A percentile compares a stretch with the other conserved stretches of the same genome.
These are phyloP conservation scores for Delphinella strobiligena DNA, from an alignment of 2,329 filamentous ascomycete species.

Conservation along the genomic window DNA sequence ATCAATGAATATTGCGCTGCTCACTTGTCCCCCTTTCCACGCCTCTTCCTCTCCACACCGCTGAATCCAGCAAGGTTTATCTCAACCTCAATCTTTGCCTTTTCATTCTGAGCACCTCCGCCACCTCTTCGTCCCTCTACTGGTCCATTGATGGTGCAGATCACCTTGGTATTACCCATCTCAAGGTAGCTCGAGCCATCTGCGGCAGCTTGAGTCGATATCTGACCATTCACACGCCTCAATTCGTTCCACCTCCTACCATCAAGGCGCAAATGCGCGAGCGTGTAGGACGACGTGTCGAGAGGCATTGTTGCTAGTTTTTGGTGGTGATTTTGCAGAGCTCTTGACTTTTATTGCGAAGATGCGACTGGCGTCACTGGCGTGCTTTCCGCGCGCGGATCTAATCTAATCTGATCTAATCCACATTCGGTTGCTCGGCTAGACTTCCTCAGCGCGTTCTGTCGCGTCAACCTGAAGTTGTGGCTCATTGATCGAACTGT, in stretches of 20 bases:
- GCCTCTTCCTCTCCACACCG: conserved; percentile 70
- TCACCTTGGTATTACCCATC: conserved; percentile 94
- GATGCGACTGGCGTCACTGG: background rate
- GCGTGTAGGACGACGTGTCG: conserved; percentile 81
- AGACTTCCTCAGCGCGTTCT: too few species aligned
- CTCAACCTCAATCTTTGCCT: conserved; percentile 64
- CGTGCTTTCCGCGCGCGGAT: background rate
- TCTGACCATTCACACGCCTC: conserved; percentile 74
- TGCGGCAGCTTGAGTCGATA: conserved; percentile 82
- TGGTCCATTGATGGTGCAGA: conserved; percentile 83
- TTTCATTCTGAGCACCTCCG: conserved; percentile 34
- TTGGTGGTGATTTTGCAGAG: background rate
- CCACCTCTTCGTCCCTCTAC: conserved; percentile 49
- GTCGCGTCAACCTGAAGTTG: too few species aligned
- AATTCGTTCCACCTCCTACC: conserved; percentile 97
- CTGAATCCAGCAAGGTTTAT: conserved; percentile 82
- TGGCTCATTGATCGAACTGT: too few species aligned
- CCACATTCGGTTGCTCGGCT: background rate
- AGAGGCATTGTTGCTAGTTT: conserved; percentile 60
- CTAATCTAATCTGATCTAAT: background rate
- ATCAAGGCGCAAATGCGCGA: conserved; percentile 56
- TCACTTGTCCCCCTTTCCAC: conserved; percentile 66
- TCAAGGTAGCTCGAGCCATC: conserved; percentile 90
- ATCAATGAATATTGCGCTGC: conserved; percentile 18
- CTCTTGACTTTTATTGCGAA: background rate